Percentiles rank a stretch among this genome's conserved stretches.
phyloP scores from a whole-genome alignment of 164 flowering plant species.

The Vitis riparia region DNA sequence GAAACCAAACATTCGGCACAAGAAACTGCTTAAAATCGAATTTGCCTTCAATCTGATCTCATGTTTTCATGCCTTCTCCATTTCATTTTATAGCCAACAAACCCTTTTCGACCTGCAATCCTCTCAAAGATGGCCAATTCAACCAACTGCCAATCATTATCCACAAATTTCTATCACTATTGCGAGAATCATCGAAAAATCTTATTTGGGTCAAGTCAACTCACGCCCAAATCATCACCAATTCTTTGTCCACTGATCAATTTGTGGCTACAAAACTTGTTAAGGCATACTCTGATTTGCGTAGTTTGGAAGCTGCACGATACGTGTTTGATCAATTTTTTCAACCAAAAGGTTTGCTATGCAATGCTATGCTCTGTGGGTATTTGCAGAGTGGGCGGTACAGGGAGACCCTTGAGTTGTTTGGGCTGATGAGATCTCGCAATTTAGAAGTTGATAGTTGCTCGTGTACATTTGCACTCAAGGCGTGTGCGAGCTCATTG shows the following conservation, averaged over 20 bases:
- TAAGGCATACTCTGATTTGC: constrained; percentile 24
- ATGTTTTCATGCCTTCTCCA: too few species aligned
- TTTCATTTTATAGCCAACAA: too few species aligned
- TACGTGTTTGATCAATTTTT: constrained; percentile 30
- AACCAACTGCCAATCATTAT: too few species aligned
- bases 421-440: constrained; percentile 22
- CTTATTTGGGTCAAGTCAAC: constrained; percentile 21
- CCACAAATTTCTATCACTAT: constrained; percentile 20
- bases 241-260: constrained; percentile 13
- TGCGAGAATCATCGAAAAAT: constrained; percentile 22
- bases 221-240: constrained; percentile 31
- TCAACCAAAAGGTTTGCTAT: constrained; percentile 19
- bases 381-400: constrained; percentile 22
- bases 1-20: too few species aligned
- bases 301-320: constrained; percentile 22
- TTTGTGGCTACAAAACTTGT: constrained; percentile 31
- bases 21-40: too few species aligned
- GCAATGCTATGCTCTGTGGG: constrained; percentile 40
- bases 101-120: too few species aligned
- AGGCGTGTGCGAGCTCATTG: constrained; percentile 32
- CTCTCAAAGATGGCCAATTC: too few species aligned
- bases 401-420: constrained; percentile 29
- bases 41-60: too few species aligned
- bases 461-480: constrained; percentile 32
- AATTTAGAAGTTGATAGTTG: constrained; percentile 29